Percentiles rank a stretch among this genome's conserved stretches.
Conservation (phyloP, 768 basidiomycete genomes). For the Tricholoma terreum region DNA sequence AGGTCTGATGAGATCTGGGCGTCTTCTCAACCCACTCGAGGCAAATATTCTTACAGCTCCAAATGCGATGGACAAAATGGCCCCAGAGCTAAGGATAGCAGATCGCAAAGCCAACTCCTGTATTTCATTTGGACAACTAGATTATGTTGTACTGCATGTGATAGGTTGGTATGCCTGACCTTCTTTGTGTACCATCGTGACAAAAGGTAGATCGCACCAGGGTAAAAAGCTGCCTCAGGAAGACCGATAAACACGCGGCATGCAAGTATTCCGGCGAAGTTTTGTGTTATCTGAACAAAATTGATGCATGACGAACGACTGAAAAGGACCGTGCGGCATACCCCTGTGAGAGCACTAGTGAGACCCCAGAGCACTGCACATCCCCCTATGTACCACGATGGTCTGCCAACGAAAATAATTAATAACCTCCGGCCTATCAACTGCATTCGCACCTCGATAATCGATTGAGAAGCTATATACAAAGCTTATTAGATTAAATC, state of each 20-base stretch:
- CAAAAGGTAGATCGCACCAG: constrained; percentile 47
- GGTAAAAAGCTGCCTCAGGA: constrained; percentile 67
- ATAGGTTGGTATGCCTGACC: constrained; percentile 24
- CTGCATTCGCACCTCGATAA: constrained; percentile 42
- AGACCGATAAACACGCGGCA: constrained; percentile 63
- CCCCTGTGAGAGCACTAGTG: constrained; percentile 63
- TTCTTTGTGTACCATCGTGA: constrained; percentile 60
- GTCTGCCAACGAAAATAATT: constrained; percentile 31
- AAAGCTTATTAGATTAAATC: neutral
- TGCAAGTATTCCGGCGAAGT: constrained; percentile 50
- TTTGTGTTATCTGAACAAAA: constrained; percentile 45
- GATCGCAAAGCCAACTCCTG: constrained; percentile 67
- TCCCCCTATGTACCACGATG: constrained; percentile 57
- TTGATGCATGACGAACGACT: neutral
- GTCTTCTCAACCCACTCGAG: constrained; percentile 1
- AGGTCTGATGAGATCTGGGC: constrained; percentile 16
- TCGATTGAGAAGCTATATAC: constrained; percentile 48
- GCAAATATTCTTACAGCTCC: constrained; percentile 48
- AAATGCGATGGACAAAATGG: constrained; percentile 65
- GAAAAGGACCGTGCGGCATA: constrained; percentile 22
- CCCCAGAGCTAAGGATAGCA: constrained; percentile 56
- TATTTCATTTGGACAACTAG: constrained; percentile 5
- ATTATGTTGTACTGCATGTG: neutral
- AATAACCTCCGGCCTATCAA: neutral
- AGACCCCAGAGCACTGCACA: constrained; percentile 64